phyloP scores from a whole-genome alignment of 2,329 filamentous ascomycete species.

The Delphinella strobiligena region DNA sequence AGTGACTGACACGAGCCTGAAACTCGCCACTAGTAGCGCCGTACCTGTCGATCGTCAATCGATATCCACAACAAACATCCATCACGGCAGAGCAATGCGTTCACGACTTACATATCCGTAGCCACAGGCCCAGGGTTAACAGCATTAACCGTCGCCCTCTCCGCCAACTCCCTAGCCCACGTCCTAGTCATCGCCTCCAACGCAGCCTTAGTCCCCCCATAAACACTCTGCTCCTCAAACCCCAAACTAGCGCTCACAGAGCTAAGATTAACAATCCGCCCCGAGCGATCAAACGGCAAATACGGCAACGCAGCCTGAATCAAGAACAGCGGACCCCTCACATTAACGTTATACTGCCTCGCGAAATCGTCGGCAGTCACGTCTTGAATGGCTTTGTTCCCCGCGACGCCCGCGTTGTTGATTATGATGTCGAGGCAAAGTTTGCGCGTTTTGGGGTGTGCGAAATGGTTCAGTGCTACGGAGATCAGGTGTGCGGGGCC shows the following conservation, averaged over 20 bases:
- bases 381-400: constrained; percentile 54
- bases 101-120: constrained; percentile 54
- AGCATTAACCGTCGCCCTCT: constrained; percentile 52
- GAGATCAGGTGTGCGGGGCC: constrained; percentile 50
- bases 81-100: too few relatives aligned
- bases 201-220: constrained; percentile 55
- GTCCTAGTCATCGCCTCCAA: constrained; percentile 58
- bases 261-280: constrained; percentile 51
- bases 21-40: constrained; percentile 44
- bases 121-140: constrained; percentile 55
- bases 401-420: constrained; percentile 67
- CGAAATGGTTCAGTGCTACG: constrained; percentile 47
- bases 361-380: constrained; percentile 56
- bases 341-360: constrained; percentile 65
- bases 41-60: too few relatives aligned
- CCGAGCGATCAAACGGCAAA: constrained; percentile 55
- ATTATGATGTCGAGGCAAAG: constrained; percentile 72
- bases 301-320: constrained; percentile 60
- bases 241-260: constrained; percentile 47
- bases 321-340: constrained; percentile 66
- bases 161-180: constrained; percentile 51
- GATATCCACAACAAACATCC: too few relatives aligned
- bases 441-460: constrained; percentile 37
- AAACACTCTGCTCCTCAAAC: constrained; percentile 47
- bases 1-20: constrained; percentile 46